A percentile compares a stretch with the other conserved stretches of the same genome.
Conservation (phyloP, 768 basidiomycete species). For the Podaxis sp. region DNA sequence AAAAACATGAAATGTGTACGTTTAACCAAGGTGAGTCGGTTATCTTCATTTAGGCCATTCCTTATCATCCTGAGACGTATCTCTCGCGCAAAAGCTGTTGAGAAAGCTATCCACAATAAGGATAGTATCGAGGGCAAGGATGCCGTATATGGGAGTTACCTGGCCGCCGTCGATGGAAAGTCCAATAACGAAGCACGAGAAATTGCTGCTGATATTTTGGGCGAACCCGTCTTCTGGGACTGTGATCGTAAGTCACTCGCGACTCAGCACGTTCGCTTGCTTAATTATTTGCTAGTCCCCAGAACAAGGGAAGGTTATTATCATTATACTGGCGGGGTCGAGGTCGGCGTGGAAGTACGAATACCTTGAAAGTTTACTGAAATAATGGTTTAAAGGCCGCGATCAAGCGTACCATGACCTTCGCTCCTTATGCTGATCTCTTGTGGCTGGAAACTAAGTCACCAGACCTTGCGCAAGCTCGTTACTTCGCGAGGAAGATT, state of each 20-base stretch:
- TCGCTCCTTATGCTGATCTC: slow-evolving; percentile 84
- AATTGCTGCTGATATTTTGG: slow-evolving; percentile 72
- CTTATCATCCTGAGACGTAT: slow-evolving; percentile 1
- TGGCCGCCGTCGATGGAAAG: slow-evolving; percentile 52
- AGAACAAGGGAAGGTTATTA: slow-evolving; percentile 91
- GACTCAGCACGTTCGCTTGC: background rate
- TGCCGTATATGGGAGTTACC: slow-evolving; percentile 54
- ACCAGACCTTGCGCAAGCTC: slow-evolving; percentile 79
- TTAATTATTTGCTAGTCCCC: slow-evolving; percentile 48
- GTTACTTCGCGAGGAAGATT: slow-evolving; percentile 72
- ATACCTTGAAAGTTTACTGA: background rate
- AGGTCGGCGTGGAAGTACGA: slow-evolving; percentile 30
- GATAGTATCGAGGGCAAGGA: slow-evolving; percentile 44
- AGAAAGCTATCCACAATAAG: slow-evolving; percentile 50
- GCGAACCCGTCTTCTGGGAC: slow-evolving; percentile 75
- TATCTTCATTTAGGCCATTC: background rate
- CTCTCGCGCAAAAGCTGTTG: slow-evolving; percentile 42
- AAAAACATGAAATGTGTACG: slow-evolving; percentile 63
- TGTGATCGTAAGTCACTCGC: slow-evolving; percentile 67
- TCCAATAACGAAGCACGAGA: slow-evolving; percentile 70
- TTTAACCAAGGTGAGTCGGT: slow-evolving; percentile 70
- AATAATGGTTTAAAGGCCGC: slow-evolving; percentile 45
- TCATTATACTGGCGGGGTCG: slow-evolving; percentile 78
- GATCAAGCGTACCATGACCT: slow-evolving; percentile 73
- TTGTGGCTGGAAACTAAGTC: slow-evolving; percentile 91